Evolutionary conservation across 768 basidiomycete genomes (phyloP), one percentile per base, ranked within the genome.

Genomic region (Tylopilus rubrobrunneus): DNA sequence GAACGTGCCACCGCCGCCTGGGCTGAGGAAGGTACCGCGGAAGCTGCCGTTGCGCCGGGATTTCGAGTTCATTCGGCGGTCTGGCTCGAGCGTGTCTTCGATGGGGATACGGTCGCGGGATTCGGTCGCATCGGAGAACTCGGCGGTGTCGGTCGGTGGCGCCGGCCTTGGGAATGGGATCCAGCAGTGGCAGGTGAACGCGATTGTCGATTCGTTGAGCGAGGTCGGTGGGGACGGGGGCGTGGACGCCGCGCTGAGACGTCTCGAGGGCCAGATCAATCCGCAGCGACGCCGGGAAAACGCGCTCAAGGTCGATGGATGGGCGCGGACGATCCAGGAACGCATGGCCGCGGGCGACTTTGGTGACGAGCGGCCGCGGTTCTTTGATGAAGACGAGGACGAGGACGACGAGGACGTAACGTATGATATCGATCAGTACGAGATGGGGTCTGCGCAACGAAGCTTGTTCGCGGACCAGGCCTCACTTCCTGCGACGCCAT

Each of bases 231-330:
- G 86, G 53, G 77, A 72, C 17, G 91, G 91, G 1, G 92, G 89
- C 61, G 86, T 89, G 17, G 91, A 92, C 31, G 88, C 84, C 7
- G 92, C 94, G 17, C 67, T 97, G 57, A 76, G 80, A 23, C 76
- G 87, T 12, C 78, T 97, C 37, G 92, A 96, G 68, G 94, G 92
- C 0, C 84, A 92, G 65, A 89, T 94, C 50, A 91, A 92, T 66
- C 80, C 80, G 0, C 75, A 83, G 55, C 79, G 81, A 63, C 82
- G 87, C 65, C 76, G 82, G 57, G 87, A 84, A 59, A 90, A 86
- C 62, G 80, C 79, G 34, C 77, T 77, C 45, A 91, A 92, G 66
- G 89, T 94, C 4, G 85, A 92, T 64, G 82, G 83, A 3, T 92
- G 91, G 91, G 83, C 92, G 45, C 79, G 80, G 57, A 80, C 79